Evolutionary conservation across 2,329 filamentous ascomycete species (phyloP), one percentile per base, ranked within the genome.

Genomic region (Colletotrichum endophyticum): DNA sequence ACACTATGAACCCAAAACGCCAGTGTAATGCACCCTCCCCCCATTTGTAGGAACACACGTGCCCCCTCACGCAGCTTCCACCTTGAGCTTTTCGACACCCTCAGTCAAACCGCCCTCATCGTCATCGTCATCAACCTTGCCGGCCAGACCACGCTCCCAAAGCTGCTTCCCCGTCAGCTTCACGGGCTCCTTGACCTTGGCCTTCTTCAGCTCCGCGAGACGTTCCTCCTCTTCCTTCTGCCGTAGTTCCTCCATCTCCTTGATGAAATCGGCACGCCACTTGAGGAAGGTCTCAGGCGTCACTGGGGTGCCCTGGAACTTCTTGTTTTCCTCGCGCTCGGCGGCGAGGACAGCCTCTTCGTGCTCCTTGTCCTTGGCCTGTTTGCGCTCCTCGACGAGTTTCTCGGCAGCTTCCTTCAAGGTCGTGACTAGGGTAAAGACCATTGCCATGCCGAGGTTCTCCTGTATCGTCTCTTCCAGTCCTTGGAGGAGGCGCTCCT

Each of bases 371-470:
- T 90, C 90, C 3, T 89, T 91, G 11, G 89, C 94, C 74, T 92
- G 91, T 81, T 93, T 92, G 62, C 97, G 93, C 78, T 95, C 92
- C 19, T 90, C 86, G 79, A 99, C 92, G 75, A 99, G 90, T 80
- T 93, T 90, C 87, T 99, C 97, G n/a, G 96, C 96, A 68, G 91
- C 90, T 75, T 99, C 97, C 84, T 98, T 99, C 76, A 99, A 87
- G 0, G 94, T 92, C 16, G 94, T 95, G 70, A 98, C 94, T 28
- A 99, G 88, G 0, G 96, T 95, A 86, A 99, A 99, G 2, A 99
- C 88, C 97, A 99, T 99, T 72, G 96, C 95, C 94, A 99, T 99
- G 78, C 97, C 97, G 76, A 99, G 87, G 80, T 96, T 99, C 85
- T 99, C 97, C 83, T 97, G 93, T 44, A 98, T 94, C 1, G 94